phyloP scores from a whole-genome alignment of 352 stramenopile species.

The Phytophthora agathidicida region DNA sequence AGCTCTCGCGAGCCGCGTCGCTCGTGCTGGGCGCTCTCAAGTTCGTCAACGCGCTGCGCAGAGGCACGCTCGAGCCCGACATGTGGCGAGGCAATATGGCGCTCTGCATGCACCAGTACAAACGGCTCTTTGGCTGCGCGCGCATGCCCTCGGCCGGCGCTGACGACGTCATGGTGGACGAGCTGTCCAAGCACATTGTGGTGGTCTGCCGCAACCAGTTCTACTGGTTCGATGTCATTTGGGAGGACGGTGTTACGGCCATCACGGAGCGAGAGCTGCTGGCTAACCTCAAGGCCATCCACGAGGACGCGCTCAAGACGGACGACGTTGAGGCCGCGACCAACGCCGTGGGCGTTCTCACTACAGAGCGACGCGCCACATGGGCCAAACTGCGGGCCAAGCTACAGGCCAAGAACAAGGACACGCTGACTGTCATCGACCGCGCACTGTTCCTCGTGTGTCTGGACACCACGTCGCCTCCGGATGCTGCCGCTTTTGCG shows the following conservation, averaged over 20 bases:
- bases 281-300: constrained; percentile 92
- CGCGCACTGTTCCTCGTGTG: constrained; percentile 95
- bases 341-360: constrained; percentile 91
- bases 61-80: constrained; percentile 92
- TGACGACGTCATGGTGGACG: constrained; percentile 85
- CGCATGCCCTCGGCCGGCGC: constrained; percentile 78
- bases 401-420: constrained; percentile 75
- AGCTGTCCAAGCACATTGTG: constrained; percentile 91
- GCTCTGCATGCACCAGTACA: constrained; percentile 97
- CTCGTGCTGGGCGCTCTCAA: constrained; percentile 93
- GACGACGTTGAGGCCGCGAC: constrained; percentile 62
- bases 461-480: constrained; percentile 92
- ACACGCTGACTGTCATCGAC: constrained; percentile 91
- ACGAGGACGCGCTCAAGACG: constrained; percentile 76
- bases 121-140: constrained; percentile 89
- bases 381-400: constrained; percentile 91
- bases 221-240: constrained; percentile 95
- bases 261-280: constrained; percentile 92
- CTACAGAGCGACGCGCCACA: constrained; percentile 88
- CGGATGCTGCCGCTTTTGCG: constrained; percentile 73
- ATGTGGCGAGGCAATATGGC: constrained; percentile 84
- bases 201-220: constrained; percentile 95
- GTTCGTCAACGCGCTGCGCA: constrained; percentile 90
- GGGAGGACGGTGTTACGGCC: constrained; percentile 83
- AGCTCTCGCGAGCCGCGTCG: constrained; percentile 89